Conservation (phyloP, 345 rosid genomes). For the Lagerstroemia speciosa region DNA sequence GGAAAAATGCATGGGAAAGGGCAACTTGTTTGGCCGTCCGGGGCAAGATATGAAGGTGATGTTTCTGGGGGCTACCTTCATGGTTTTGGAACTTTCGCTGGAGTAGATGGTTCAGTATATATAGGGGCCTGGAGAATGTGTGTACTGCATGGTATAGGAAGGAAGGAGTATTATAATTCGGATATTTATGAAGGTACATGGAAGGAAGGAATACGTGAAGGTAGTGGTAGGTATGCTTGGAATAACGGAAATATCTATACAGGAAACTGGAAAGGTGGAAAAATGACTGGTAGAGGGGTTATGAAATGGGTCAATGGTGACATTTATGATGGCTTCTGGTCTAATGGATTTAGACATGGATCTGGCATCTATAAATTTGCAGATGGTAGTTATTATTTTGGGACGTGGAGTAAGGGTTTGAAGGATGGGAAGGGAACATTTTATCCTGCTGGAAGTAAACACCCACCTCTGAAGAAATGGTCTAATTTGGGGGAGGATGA, state of each 20-base stretch:
- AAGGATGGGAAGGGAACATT: conserved; percentile 92
- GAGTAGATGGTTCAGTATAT: conserved; percentile 50
- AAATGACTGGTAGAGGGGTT: conserved; percentile 77
- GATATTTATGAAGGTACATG: conserved; percentile 79
- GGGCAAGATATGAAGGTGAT: conserved; percentile 75
- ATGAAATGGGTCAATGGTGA: conserved; percentile 91
- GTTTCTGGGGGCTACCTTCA: conserved; percentile 84
- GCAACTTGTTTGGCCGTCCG: conserved; percentile 54
- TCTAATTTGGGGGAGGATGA: conserved; percentile 35
- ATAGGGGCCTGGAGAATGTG: conserved; percentile 85
- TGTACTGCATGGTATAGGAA: conserved; percentile 73
- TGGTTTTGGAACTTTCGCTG: conserved; percentile 60
- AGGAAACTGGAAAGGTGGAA: conserved; percentile 79
- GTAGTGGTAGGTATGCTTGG: conserved; percentile 76
- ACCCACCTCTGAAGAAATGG: conserved; percentile 55
- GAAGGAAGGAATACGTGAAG: conserved; percentile 88
- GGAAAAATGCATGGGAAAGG: conserved; percentile 88
- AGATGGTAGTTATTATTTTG: conserved; percentile 80
- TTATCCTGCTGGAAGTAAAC: conserved; percentile 70
- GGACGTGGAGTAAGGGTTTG: conserved; percentile 64
- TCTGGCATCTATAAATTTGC: conserved; percentile 69
- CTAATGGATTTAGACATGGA: conserved; percentile 67
- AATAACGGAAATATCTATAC: conserved; percentile 62
- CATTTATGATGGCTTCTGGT: conserved; percentile 71
- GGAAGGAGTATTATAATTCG: conserved; percentile 54